These are phyloP conservation scores for Aspergillus tubingensis DNA, from an alignment of 2,329 filamentous ascomycete species.

Conservation along the genomic window DNA sequence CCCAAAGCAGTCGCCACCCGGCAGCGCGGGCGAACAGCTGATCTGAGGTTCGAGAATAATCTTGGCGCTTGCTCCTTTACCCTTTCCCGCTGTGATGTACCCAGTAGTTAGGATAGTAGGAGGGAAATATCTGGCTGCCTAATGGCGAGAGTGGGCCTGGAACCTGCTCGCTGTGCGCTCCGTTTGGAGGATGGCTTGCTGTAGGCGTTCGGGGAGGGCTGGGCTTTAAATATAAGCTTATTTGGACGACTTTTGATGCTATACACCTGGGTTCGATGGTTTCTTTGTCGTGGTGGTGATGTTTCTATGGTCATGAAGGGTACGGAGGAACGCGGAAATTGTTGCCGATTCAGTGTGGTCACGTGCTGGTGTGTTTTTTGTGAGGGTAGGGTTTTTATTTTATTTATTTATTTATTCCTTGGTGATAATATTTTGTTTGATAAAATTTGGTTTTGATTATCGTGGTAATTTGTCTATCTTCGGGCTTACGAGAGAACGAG, in stretches of 20 bases:
- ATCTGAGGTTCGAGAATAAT: background rate
- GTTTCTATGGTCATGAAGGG: conserved; percentile 1
- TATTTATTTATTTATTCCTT: too few relatives aligned
- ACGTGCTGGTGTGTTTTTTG: background rate
- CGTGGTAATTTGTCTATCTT: too few relatives aligned
- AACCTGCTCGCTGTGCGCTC: background rate
- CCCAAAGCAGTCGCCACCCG: background rate
- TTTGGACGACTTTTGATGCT: conserved; percentile 9
- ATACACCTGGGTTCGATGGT: background rate
- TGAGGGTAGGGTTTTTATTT: background rate
- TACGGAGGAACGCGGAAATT: background rate
- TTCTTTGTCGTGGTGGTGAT: background rate
- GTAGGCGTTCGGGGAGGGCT: background rate
- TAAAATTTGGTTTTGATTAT: too few relatives aligned
- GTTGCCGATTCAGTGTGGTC: background rate
- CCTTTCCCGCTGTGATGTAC: background rate
- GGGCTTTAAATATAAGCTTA: conserved; percentile 25
- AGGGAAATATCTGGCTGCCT: conserved; percentile 17
- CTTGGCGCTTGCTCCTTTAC: too few relatives aligned
- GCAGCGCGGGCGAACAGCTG: background rate
- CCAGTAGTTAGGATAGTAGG: background rate
- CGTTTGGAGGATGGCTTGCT: conserved; percentile 10
- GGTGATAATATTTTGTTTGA: too few relatives aligned
- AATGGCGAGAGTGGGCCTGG: conserved; percentile 18
- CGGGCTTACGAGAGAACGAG: too few relatives aligned